These are phyloP conservation scores for Boletus speciosus DNA, from an alignment of 768 basidiomycete genomes.

Conservation along the genomic window DNA sequence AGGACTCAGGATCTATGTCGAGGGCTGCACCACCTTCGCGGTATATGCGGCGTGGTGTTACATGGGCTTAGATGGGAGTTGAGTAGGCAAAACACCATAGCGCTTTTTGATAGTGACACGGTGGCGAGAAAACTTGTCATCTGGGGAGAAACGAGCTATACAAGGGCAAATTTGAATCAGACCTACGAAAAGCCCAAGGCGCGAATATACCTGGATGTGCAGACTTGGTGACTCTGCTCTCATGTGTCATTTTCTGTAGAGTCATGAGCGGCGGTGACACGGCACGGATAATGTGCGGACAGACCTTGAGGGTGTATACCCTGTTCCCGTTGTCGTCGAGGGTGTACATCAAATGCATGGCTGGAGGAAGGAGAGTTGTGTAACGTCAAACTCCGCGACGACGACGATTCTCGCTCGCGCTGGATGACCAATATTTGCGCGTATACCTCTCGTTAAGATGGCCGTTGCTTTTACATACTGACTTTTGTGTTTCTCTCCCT, in stretches of 20 bases:
- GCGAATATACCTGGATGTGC: conserved; percentile 84
- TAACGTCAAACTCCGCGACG: conserved; percentile 17
- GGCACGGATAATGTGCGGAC: conserved; percentile 10
- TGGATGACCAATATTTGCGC: background rate
- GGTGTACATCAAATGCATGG: conserved; percentile 98
- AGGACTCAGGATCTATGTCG: background rate
- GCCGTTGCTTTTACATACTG: background rate
- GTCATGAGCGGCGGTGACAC: conserved; percentile 2
- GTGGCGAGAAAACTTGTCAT: conserved; percentile 98
- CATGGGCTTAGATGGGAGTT: conserved; percentile 85
- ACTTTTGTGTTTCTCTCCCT: background rate
- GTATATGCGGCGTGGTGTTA: conserved; percentile 26
- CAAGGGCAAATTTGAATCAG: background rate
- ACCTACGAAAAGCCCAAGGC: background rate
- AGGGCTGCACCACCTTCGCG: no score
- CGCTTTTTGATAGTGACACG: conserved; percentile 97
- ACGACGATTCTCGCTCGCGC: background rate
- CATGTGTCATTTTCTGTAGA: conserved; percentile 76
- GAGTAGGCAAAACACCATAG: conserved; percentile 83
- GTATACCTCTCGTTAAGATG: background rate
- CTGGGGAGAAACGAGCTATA: conserved; percentile 94
- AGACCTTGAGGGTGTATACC: conserved; percentile 89
- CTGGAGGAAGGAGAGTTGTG: conserved; percentile 18
- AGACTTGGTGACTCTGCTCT: conserved; percentile 85
- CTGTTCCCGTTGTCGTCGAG: conserved; percentile 73